Conservation (phyloP, 176 grass and related monocot genomes). For the Hordeum marinum region DNA sequence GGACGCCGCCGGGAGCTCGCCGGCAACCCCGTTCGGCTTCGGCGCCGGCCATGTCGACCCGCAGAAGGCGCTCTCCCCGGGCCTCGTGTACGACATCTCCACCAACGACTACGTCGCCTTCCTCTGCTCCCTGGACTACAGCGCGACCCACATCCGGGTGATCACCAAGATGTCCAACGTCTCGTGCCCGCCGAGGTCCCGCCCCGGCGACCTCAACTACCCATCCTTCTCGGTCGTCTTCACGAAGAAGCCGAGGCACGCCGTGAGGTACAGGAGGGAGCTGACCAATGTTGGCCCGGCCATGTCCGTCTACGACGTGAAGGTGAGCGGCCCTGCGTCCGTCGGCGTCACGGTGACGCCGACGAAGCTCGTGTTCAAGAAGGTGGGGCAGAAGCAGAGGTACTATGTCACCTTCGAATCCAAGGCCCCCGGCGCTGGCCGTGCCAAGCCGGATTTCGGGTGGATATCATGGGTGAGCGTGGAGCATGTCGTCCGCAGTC, state of each 20-base stretch:
- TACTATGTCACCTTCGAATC: slow-evolving; percentile 71
- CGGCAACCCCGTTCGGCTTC: slow-evolving; percentile 62
- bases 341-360: slow-evolving; percentile 59
- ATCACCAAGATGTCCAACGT: slow-evolving; percentile 71
- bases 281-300: slow-evolving; percentile 69
- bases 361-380: slow-evolving; percentile 57
- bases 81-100: slow-evolving; percentile 76
- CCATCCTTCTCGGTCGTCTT: slow-evolving; percentile 84
- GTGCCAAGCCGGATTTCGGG: slow-evolving; percentile 47
- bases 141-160: slow-evolving; percentile 53
- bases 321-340: slow-evolving; percentile 45
- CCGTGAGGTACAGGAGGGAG: slow-evolving; percentile 65
- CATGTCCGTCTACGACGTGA: slow-evolving; percentile 54
- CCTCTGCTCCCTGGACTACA: slow-evolving; percentile 88
- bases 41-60: slow-evolving; percentile 90
- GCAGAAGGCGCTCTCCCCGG: slow-evolving; percentile 76
- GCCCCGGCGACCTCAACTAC: slow-evolving; percentile 87
- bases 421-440: slow-evolving; percentile 22
- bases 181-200: slow-evolving; percentile 49
- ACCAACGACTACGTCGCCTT: slow-evolving; percentile 70
- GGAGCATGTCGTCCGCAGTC: slow-evolving; percentile 56
- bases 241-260: slow-evolving; percentile 30
- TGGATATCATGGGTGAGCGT: slow-evolving; percentile 72
- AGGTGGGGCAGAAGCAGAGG: slow-evolving; percentile 58
- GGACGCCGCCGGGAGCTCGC: slow-evolving; percentile 62